Base-by-base conservation (phyloP, 176 grass and related monocot genomes). In the Elymus sibiricus region DNA sequence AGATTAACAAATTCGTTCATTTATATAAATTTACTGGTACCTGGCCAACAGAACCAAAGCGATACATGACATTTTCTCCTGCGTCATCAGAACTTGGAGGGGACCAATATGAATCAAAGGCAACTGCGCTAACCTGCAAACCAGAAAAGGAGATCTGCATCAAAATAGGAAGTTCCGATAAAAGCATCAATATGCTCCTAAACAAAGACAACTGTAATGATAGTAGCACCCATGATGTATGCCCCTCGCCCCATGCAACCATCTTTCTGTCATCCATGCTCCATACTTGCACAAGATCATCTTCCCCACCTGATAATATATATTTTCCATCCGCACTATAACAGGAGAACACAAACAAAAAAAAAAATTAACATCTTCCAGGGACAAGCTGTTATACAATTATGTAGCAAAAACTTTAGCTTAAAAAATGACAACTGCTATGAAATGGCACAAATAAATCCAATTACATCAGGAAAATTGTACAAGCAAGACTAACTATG, bases 251-350 rank as follows among this genome's bases (percentile, higher is more conserved):
- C 91, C 90, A 95, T 9, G 93, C 93, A 80, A 98, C 93, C 70
- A 98, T 95, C 90, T 95, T 98, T 74, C 93, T 88, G 11, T 95
- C 88, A 78, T 95, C 93, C 88, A 95, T 94, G 76, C 96, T 98
- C 93, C 96, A 98, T 85, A 98, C 90, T 94, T 98, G 96, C 59
- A 98, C 93, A 84, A 98, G 87, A 90, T 98, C 93, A 86, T 98
- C 92, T 91, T 98, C 93, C 73, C 96, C 93, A 22, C 93, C 93
- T 58, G 93, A 95, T 70, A 98, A 91, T 79, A 98, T 87, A 84
- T 98, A 95, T 79, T 92, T 98, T 26, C 93, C 91, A 79, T 98
- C 96, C 24, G 79, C 88, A 73, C 96, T 98, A 64, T 44, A 86
- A 84, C 13, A 79, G 22, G 12, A 58, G 38, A 89, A 28, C 66